Evolutionary conservation across 2,329 filamentous ascomycete genomes (phyloP), one percentile per base, ranked within the genome.

Genomic region (Herpotrichia juniperi): DNA sequence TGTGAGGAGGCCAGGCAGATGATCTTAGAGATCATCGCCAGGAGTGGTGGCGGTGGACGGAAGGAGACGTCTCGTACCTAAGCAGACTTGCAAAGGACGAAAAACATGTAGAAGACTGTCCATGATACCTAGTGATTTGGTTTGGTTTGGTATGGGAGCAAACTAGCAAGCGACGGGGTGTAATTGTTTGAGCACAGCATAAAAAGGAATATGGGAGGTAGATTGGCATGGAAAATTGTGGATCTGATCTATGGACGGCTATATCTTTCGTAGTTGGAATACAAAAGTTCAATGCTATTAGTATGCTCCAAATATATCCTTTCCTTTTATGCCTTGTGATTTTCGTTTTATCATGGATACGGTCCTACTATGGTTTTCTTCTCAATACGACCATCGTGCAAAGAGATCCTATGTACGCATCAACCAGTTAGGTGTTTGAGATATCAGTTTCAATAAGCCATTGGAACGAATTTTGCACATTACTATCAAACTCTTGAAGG

Each of bases 1-100:
- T 86, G 96, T 31, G 91, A 97, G 75, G 83, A 89, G 73, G 94
- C 94, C 44, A 92, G 89, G 78, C 87, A 96, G 53, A 81, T 96
- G 71, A 97, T 99, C 56, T 78, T 99, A 56, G 87, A 91, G 54
- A 90, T 92, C 58, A 89, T 97, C 0, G 53, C 62, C 24, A 66
- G 57, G 46, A 62, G 64, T 16, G 66, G 66, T n/a, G 64, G 63
- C 37, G 64, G 63, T 26, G 60, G 65, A 10, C 58, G 63, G 35
- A 62, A 62, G 46, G 61, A 63, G n/a, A 16, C 9, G 28, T 12
- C 28, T 46, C 35, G 2, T 14, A 6, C 5, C 30, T 10, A 24
- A 24, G 16, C 9, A 24, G 43, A n/a, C n/a, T n/a, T n/a, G n/a
- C n/a, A n/a, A n/a, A n/a, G n/a, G n/a, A n/a, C n/a, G n/a, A n/a